Evolutionary conservation across 2,329 filamentous ascomycete species (phyloP).

Genomic region (Cadophora gregata): DNA sequence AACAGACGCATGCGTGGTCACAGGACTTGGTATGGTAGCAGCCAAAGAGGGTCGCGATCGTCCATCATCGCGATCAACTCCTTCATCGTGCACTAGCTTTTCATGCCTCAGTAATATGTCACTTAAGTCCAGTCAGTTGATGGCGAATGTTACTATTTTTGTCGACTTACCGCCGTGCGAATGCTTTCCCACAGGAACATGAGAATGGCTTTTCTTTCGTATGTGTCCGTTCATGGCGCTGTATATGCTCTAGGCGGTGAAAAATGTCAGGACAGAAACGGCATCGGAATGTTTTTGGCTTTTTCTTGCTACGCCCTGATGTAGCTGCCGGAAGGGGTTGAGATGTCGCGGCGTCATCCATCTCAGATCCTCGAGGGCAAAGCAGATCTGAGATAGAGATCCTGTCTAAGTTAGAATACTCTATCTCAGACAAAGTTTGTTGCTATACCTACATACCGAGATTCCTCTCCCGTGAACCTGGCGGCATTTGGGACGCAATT

Average conservation of each 20-base stretch:
- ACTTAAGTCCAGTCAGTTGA: slow-evolving; percentile 67
- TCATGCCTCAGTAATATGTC: slow-evolving; percentile 68
- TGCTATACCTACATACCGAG: neutral
- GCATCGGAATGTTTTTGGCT: slow-evolving; percentile 46
- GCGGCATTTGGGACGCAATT: neutral
- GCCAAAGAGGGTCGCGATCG: neutral
- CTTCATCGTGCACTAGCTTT: slow-evolving; percentile 60
- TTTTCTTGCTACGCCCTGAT: slow-evolving; percentile 15
- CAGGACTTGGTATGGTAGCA: slow-evolving; percentile 8
- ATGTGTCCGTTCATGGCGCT: slow-evolving; percentile 67
- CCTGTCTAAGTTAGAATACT: neutral
- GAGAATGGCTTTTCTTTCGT: slow-evolving; percentile 70
- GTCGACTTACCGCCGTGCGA: slow-evolving; percentile 63
- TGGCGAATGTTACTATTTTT: neutral
- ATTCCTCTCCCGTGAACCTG: neutral
- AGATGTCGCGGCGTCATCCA: neutral
- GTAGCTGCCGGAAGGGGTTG: neutral
- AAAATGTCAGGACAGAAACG: slow-evolving; percentile 68
- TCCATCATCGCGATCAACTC: neutral
- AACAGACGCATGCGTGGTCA: neutral
- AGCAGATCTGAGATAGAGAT: neutral
- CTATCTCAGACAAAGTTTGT: neutral
- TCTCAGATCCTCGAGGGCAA: neutral
- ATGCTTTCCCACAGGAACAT: slow-evolving; percentile 66
- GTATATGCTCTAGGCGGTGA: slow-evolving; percentile 68